Evolutionary conservation across 1,284 basidiomycete species (phyloP), one percentile per base, ranked within the genome.

Genomic region (Cryptococcus maquisensis): DNA sequence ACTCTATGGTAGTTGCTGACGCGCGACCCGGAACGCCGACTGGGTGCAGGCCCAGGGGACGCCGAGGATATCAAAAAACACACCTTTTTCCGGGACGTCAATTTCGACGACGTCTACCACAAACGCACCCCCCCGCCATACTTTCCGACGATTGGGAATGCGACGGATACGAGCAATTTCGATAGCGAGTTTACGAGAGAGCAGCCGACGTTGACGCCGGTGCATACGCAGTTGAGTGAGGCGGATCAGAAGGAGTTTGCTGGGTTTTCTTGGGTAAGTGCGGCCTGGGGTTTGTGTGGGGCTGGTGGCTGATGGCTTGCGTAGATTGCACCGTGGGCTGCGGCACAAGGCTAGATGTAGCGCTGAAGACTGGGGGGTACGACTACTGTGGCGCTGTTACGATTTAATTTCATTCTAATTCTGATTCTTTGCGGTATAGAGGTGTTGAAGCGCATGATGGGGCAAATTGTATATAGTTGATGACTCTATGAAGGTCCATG

Each of bases 1-100:
- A 24, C 16, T 46, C 20, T 53, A n/a, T 66, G 94, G 90, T 79
- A 95, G 90, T 79, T 98, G 8, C 80, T 98, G 60, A 96, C 92
- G 1, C 85, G 95, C 41, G 96, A 99, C 72, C 94, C 96, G n/a
- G 70, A 77, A 24, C 87, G 89, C 44, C 88, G 96, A 59, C 81
- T 99, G n/a, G 96, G 96, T 23, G 88, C 93, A n/a, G 86, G 86
- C 9, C 89, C 92, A 66, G 84, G 83, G 48, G 96, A 98, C 68
- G 96, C 96, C 0, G 90, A 92, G 67, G 96, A 98, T 68, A 96
- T 99, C 80, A 99, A 98, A 79, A 82, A 84, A 56, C 96, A 98
- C 76, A 86, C 92, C 13, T 99, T 98, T 84, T 98, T 99, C 83
- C 90, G 93, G 74, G 95, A 98, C 71, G 88, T 96, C 60, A 96